phyloP scores from a whole-genome alignment of 1,139 yeast genomes.

The Candida glucosophila region DNA sequence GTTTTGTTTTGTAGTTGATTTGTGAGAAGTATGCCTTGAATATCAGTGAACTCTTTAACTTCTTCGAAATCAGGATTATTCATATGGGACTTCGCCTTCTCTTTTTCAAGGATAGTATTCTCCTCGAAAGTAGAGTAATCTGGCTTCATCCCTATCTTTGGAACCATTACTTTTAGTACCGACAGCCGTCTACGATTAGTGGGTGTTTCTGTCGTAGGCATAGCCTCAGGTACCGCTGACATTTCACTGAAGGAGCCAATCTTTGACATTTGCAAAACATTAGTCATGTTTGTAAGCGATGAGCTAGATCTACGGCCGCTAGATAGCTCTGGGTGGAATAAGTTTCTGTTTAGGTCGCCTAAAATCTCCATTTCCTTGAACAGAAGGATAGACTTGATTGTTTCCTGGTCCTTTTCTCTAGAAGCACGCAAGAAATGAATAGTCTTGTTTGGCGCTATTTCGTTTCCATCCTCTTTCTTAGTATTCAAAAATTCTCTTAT shows the following conservation, averaged over 20 bases:
- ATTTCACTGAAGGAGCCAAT: constrained; percentile 17
- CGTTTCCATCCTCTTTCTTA: constrained; percentile 4
- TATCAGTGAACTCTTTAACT: constrained; percentile 11
- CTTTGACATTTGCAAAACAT: constrained; percentile 16
- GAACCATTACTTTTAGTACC: constrained; percentile 14
- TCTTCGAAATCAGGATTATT: constrained; percentile 20
- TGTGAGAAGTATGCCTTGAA: constrained; percentile 33
- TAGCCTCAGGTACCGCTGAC: constrained; percentile 11
- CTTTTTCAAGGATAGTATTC: constrained; percentile 6
- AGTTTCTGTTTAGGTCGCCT: constrained; percentile 29
- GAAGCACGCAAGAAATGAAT: constrained; percentile 19
- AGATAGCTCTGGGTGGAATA: constrained; percentile 26
- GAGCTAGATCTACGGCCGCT: constrained; percentile 27
- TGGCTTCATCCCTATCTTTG: constrained; percentile 31
- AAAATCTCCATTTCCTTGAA: constrained; percentile 29
- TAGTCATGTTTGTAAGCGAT: constrained; percentile 25
- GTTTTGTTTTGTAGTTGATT: constrained; percentile 32
- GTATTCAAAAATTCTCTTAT: constrained; percentile 1
- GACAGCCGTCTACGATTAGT: constrained; percentile 19
- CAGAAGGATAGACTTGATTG: constrained; percentile 25
- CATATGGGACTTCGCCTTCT: constrained; percentile 23
- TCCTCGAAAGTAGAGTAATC: constrained; percentile 7
- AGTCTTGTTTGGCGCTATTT: constrained; percentile 21
- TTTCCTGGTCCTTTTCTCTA: constrained; percentile 20
- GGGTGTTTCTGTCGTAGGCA: constrained; percentile 2